Percentiles rank a stretch among this genome's conserved stretches.
Conservation (phyloP, 805 yeast species). For the Citeromyces nyonsensis region DNA sequence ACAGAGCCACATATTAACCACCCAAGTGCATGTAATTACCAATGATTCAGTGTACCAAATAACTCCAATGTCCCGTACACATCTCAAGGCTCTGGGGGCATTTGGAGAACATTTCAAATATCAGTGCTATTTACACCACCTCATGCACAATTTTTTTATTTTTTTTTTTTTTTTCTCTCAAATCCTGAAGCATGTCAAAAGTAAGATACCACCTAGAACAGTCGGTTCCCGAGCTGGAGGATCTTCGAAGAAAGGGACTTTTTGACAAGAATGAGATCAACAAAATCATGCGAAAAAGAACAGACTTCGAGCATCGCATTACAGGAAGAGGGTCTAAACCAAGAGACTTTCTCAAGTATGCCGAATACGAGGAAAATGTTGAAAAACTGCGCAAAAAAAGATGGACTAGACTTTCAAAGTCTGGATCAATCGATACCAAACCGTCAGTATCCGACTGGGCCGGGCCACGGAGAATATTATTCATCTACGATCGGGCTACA, state of each 20-base stretch:
- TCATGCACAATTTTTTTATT: background rate
- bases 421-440: slow-evolving; percentile 37
- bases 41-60: too few relatives aligned
- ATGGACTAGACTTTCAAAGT: slow-evolving; percentile 39
- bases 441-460: slow-evolving; percentile 79
- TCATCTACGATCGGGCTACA: slow-evolving; percentile 73
- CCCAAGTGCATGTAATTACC: too few relatives aligned
- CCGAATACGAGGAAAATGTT: slow-evolving; percentile 65
- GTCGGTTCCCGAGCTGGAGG: slow-evolving; percentile 87
- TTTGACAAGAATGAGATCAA: slow-evolving; percentile 75
- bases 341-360: slow-evolving; percentile 63
- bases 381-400: slow-evolving; percentile 69
- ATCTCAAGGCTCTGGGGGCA: too few relatives aligned
- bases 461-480: slow-evolving; percentile 64
- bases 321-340: slow-evolving; percentile 71
- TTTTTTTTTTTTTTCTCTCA: background rate
- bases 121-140: background rate
- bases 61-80: too few relatives aligned
- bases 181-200: slow-evolving; percentile 16
- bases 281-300: slow-evolving; percentile 79
- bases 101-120: too few relatives aligned
- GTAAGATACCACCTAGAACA: slow-evolving; percentile 41
- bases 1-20: too few relatives aligned
- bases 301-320: slow-evolving; percentile 88
- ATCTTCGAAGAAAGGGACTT: slow-evolving; percentile 63